Percentiles rank a stretch among this genome's conserved stretches.
Evolutionary conservation across 805 yeast species (phyloP).

Genomic region (Myxozyma neglecta): DNA sequence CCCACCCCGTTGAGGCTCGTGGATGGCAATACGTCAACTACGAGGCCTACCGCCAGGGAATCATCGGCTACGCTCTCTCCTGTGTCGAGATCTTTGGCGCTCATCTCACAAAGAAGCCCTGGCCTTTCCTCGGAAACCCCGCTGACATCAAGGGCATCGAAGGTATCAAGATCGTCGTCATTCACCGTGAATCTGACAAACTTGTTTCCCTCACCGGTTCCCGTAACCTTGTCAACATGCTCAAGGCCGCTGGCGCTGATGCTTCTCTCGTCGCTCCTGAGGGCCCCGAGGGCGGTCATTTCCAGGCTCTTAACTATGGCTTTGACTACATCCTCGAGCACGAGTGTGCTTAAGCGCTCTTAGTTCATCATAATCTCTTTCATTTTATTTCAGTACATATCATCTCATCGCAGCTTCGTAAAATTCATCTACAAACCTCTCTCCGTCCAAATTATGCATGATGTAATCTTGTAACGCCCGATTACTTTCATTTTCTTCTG

Average conservation of each 20-base stretch:
- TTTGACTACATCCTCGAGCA: constrained; percentile 23
- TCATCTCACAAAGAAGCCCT: constrained; percentile 16
- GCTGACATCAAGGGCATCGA: constrained; percentile 21
- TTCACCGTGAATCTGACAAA: constrained; percentile 26
- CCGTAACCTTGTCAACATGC: constrained; percentile 21
- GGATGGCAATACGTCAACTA: constrained; percentile 30
- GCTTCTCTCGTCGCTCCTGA: constrained; percentile 24
- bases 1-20: constrained; percentile 28
- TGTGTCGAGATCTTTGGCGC: constrained; percentile 31
- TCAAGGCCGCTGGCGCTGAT: constrained; percentile 31
- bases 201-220: constrained; percentile 22
- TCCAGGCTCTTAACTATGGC: constrained; percentile 28
- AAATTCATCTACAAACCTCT: constrained; percentile 13
- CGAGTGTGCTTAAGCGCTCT: constrained; percentile 7
- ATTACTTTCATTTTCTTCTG: constrained; percentile 3
- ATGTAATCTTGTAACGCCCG: constrained; percentile 15
- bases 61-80: constrained; percentile 24
- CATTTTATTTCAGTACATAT: not conserved
- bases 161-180: constrained; percentile 23
- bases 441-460: constrained; percentile 7
- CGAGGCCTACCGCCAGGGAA: constrained; percentile 30
- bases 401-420: not conserved
- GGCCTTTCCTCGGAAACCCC: constrained; percentile 31
- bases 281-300: constrained; percentile 30
- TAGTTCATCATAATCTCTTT: not conserved